Percentiles rank a stretch among this genome's conserved stretches.
These are phyloP conservation scores for Notholithocarpus densiflorus DNA, from an alignment of 306 rosid genomes.

Conservation along the genomic window DNA sequence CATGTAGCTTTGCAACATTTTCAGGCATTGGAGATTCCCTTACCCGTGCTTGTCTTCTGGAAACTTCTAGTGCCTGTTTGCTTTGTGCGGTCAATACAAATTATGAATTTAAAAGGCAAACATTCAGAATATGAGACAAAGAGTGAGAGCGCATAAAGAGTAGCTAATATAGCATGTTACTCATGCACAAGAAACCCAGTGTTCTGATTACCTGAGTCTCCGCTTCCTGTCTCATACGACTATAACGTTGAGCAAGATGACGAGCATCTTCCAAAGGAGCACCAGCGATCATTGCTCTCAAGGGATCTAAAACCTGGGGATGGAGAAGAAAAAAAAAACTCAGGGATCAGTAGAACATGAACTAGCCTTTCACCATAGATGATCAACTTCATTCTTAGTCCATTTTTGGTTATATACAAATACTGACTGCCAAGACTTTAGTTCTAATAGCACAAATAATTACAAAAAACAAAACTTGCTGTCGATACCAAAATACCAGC, in stretches of 20 bases:
- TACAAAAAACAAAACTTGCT: background rate
- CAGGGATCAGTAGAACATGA: background rate
- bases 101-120: slow-evolving; percentile 13
- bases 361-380: background rate
- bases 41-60: slow-evolving; percentile 74
- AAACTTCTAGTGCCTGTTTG: slow-evolving; percentile 67
- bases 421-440: background rate
- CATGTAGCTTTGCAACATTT: slow-evolving; percentile 85
- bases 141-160: slow-evolving; percentile 4
- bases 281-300: slow-evolving; percentile 82
- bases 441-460: background rate
- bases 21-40: slow-evolving; percentile 75
- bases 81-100: slow-evolving; percentile 31
- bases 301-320: slow-evolving; percentile 85
- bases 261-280: slow-evolving; percentile 99
- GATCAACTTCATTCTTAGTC: background rate
- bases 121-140: slow-evolving; percentile 3
- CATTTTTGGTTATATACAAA: background rate
- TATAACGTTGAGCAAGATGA: slow-evolving; percentile 94
- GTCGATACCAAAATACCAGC: background rate
- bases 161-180: background rate
- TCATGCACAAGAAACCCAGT: background rate
- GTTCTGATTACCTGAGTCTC: slow-evolving; percentile 58
- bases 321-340: background rate
- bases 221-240: slow-evolving; percentile 97